A percentile compares a stretch with the other conserved stretches of the same genome.
Conservation (phyloP, 2,329 filamentous ascomycete species). For the Chaetomiaceae sp. region DNA sequence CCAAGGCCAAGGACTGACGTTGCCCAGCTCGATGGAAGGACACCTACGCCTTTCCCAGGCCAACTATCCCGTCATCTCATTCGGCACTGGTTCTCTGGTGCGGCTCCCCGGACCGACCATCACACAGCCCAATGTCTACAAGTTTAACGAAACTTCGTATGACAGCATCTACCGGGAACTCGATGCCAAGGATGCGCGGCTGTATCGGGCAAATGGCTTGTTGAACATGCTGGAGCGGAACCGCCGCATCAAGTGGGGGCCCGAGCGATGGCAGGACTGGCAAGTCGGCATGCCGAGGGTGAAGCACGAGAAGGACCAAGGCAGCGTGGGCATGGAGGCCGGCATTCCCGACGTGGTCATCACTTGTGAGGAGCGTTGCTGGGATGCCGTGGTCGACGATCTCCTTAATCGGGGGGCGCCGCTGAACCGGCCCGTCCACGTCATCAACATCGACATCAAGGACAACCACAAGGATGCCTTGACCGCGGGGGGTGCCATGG, state of each 20-base stretch:
- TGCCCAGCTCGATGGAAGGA: slow-evolving; percentile 87
- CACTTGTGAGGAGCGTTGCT: slow-evolving; percentile 95
- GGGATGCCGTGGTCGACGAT: slow-evolving; percentile 96
- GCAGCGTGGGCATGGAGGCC: slow-evolving; percentile 74
- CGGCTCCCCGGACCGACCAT: slow-evolving; percentile 88
- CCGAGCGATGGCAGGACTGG: slow-evolving; percentile 98
- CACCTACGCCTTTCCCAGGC: slow-evolving; percentile 85
- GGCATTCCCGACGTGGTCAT: slow-evolving; percentile 92
- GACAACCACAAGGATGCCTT: slow-evolving; percentile 97
- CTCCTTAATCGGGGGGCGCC: slow-evolving; percentile 78
- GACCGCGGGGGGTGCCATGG: slow-evolving; percentile 82
- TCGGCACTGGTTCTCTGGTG: slow-evolving; percentile 92
- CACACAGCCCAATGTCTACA: slow-evolving; percentile 92
- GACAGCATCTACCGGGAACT: slow-evolving; percentile 92
- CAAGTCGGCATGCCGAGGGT: slow-evolving; percentile 77
- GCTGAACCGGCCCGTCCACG: slow-evolving; percentile 88
- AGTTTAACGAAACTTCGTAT: slow-evolving; percentile 96
- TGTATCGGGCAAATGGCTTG: slow-evolving; percentile 89
- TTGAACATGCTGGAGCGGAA: slow-evolving; percentile 96
- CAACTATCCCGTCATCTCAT: slow-evolving; percentile 92
- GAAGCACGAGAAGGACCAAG: slow-evolving; percentile 70
- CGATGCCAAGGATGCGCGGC: slow-evolving; percentile 72
- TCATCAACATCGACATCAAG: slow-evolving; percentile 97
- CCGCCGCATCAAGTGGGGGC: slow-evolving; percentile 85
- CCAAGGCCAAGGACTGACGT: slow-evolving; percentile 18